phyloP scores from a whole-genome alignment of 2,329 filamentous ascomycete genomes.

The Geosmithia putterillii region DNA sequence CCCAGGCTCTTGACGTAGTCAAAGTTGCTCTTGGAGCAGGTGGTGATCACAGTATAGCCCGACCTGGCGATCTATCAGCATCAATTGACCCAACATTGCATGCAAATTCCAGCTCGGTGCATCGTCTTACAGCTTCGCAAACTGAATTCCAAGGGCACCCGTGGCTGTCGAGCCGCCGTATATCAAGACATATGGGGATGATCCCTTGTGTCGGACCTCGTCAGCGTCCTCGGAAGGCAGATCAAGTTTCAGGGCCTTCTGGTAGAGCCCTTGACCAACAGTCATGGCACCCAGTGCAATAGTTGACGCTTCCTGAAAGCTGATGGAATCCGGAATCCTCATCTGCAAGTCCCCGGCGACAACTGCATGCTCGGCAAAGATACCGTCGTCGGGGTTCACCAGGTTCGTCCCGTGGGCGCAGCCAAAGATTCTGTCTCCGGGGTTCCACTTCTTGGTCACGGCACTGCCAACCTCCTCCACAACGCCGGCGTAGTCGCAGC shows the following conservation, averaged over 20 bases:
- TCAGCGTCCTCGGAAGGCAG: too few relatives aligned
- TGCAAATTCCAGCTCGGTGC: too few relatives aligned
- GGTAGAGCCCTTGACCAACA: too few relatives aligned
- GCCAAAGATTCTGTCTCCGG: conserved; percentile 26
- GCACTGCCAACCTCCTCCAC: conserved; percentile 31
- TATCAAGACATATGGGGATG: too few relatives aligned
- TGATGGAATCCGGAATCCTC: too few relatives aligned
- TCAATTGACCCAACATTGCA: too few relatives aligned
- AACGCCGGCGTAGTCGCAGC: conserved; percentile 33
- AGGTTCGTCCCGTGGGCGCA: conserved; percentile 15
- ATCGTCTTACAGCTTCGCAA: conserved; percentile 23
- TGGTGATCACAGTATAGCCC: conserved; percentile 24
- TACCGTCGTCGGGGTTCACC: too few relatives aligned
- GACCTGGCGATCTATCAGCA: too few relatives aligned
- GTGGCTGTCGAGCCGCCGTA: conserved; percentile 42
- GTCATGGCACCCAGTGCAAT: too few relatives aligned
- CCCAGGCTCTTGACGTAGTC: conserved; percentile 25
- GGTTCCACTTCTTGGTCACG: conserved; percentile 25
- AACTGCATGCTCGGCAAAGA: conserved; percentile 25
- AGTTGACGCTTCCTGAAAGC: too few relatives aligned
- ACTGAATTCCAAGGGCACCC: conserved; percentile 36
- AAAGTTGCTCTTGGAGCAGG: conserved; percentile 23
- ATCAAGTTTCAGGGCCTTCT: too few relatives aligned
- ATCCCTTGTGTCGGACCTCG: too few relatives aligned
- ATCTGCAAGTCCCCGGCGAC: conserved; percentile 27